Conservation (phyloP, 169 alveolate species). For the Plasmodium gonderi region DNA sequence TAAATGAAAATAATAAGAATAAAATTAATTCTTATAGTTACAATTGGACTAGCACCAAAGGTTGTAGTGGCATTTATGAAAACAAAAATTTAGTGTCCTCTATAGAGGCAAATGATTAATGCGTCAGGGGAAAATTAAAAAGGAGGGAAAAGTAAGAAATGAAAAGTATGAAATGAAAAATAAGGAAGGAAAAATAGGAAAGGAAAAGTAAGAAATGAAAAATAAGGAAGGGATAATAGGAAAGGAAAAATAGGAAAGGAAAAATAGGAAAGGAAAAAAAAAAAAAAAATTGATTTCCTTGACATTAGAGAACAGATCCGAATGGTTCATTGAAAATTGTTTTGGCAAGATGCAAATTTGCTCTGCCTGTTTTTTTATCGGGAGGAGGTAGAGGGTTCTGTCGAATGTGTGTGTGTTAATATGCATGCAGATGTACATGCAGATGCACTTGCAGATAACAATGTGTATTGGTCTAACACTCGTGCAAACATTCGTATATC, state of each 20-base stretch:
- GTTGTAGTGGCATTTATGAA: slow-evolving; percentile 1
- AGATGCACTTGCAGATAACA: neutral
- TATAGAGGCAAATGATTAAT: slow-evolving; percentile 40
- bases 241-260: no score
- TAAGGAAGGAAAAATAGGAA: no score
- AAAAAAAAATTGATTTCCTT: no score
- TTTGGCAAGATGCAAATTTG: no score
- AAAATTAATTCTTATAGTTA: slow-evolving; percentile 19
- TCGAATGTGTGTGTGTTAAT: neutral
- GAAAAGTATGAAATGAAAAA: neutral
- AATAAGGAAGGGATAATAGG: no score
- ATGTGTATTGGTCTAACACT: no score
- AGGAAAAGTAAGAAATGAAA: no score
- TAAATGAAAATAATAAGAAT: slow-evolving; percentile 4
- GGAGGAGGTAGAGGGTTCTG: no score
- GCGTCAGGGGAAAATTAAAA: neutral
- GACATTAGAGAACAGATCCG: no score
- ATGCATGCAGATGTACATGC: neutral
- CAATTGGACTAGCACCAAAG: slow-evolving; percentile 24
- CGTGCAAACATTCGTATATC: neutral
- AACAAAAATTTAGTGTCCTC: slow-evolving; percentile 31
- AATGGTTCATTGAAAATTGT: no score
- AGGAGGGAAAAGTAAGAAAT: neutral
- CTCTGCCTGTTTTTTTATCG: neutral
- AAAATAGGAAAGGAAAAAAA: no score